phyloP scores from a whole-genome alignment of 208 protist species.

The Leishmania mexicana region DNA sequence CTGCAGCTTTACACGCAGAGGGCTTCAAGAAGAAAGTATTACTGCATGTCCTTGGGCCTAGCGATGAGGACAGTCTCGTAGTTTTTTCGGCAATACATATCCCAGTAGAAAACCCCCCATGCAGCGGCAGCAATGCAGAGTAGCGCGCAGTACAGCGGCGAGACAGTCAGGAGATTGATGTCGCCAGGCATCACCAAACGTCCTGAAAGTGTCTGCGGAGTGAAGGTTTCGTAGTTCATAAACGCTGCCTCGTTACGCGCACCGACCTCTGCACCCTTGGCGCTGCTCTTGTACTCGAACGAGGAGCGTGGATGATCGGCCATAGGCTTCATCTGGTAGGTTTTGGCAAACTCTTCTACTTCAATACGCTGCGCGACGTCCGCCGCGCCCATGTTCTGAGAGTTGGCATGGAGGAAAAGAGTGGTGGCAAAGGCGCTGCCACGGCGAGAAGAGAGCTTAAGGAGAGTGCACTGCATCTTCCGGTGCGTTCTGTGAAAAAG shows the following conservation, averaged over 20 bases:
- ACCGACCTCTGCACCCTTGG: constrained; percentile 84
- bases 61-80: constrained; percentile 87
- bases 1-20: not conserved
- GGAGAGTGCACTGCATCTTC: constrained; percentile 53
- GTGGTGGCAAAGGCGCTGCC: constrained; percentile 32
- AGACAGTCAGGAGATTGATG: constrained; percentile 80
- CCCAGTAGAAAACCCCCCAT: constrained; percentile 90
- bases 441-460: constrained; percentile 34
- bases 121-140: constrained; percentile 55
- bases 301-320: constrained; percentile 55
- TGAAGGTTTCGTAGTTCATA: constrained; percentile 83
- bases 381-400: constrained; percentile 26
- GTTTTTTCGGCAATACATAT: constrained; percentile 77
- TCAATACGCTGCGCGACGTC: constrained; percentile 41
- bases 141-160: constrained; percentile 68
- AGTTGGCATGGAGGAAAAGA: constrained; percentile 29
- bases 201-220: constrained; percentile 49
- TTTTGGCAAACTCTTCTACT: constrained; percentile 38
- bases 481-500: constrained; percentile 9
- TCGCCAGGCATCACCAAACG: constrained; percentile 72
- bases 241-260: constrained; percentile 88
- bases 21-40: constrained; percentile 6
- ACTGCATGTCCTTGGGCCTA: constrained; percentile 49
- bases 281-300: constrained; percentile 72
- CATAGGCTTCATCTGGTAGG: constrained; percentile 75